Percentiles rank a stretch among this genome's conserved stretches.
Conservation (phyloP, 176 grass and related monocot genomes). For the Oryza glumipatula region DNA sequence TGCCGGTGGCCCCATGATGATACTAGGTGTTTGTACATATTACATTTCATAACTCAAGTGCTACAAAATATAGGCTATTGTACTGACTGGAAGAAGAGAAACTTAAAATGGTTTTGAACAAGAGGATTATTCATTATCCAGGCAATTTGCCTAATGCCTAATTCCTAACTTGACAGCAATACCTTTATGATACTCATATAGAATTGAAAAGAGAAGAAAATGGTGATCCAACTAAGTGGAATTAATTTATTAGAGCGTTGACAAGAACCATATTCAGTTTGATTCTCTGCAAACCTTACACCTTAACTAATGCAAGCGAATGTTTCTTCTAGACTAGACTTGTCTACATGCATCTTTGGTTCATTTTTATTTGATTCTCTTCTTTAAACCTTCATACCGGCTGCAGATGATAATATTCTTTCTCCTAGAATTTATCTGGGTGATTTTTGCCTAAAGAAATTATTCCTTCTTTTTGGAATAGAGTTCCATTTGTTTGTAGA, state of each 20-base stretch:
- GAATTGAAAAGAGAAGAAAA: conserved; percentile 7
- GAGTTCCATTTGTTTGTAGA: background rate
- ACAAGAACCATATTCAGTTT: conserved; percentile 21
- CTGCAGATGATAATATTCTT: background rate
- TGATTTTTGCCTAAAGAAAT: background rate
- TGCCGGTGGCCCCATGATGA: background rate
- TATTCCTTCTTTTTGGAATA: conserved; percentile 30
- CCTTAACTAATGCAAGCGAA: background rate
- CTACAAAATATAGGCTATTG: background rate
- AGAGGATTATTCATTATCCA: background rate
- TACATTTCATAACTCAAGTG: background rate
- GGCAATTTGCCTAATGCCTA: background rate
- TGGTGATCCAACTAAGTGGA: conserved; percentile 10
- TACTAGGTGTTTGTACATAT: conserved; percentile 13
- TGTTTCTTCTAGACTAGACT: conserved; percentile 5
- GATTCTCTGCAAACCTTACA: background rate
- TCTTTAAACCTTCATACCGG: background rate
- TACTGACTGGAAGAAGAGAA: background rate
- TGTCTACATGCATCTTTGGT: background rate
- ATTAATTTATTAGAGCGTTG: conserved; percentile 7
- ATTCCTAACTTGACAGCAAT: conserved; percentile 16
- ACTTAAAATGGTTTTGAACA: background rate
- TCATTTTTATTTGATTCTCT: background rate
- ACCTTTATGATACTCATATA: background rate
- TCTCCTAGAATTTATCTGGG: background rate